Percentiles rank a stretch among this genome's conserved stretches.
Conservation (phyloP, 208 protist genomes). For the Novymonas esmeraldas region DNA sequence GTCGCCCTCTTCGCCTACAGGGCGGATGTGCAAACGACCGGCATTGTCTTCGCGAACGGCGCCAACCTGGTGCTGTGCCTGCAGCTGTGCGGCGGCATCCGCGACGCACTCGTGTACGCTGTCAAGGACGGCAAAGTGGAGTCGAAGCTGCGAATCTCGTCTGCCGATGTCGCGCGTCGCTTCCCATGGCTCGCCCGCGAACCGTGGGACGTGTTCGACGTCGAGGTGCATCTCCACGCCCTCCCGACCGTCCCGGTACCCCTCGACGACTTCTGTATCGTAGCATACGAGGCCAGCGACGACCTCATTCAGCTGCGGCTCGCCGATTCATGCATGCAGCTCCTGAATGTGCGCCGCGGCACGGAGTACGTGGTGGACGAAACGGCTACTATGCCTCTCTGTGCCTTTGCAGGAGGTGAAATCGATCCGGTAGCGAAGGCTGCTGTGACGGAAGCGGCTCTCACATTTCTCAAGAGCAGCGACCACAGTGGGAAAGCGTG, state of each 20-base stretch:
- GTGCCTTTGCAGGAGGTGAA: slow-evolving; percentile 4
- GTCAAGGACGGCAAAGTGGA: slow-evolving; percentile 7
- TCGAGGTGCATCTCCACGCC: slow-evolving; percentile 34
- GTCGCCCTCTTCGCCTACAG: slow-evolving; percentile 39
- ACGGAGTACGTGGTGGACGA: slow-evolving; percentile 22
- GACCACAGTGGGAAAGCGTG: too few species aligned
- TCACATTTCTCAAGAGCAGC: too few species aligned
- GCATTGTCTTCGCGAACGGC: slow-evolving; percentile 29
- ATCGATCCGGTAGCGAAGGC: slow-evolving; percentile 8
- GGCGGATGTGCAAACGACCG: slow-evolving; percentile 18
- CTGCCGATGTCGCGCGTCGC: slow-evolving; percentile 19
- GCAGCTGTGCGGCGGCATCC: slow-evolving; percentile 14
- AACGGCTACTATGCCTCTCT: slow-evolving; percentile 6
- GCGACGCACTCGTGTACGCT: slow-evolving; percentile 14
- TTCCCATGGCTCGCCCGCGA: slow-evolving; percentile 31
- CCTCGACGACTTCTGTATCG: slow-evolving; percentile 23
- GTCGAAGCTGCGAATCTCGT: slow-evolving; percentile 17
- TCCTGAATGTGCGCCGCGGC: slow-evolving; percentile 18
- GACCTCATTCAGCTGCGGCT: slow-evolving; percentile 20
- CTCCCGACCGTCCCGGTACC: slow-evolving; percentile 19
- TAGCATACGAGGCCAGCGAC: slow-evolving; percentile 14
- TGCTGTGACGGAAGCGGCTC: background rate
- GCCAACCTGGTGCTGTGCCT: slow-evolving; percentile 28
- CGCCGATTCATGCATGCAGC: slow-evolving; percentile 15
- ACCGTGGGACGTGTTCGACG: slow-evolving; percentile 10